A percentile compares a stretch with the other conserved stretches of the same genome.
Evolutionary conservation across 75 land plant genomes (phyloP).

Genomic region (Pinus taeda): DNA sequence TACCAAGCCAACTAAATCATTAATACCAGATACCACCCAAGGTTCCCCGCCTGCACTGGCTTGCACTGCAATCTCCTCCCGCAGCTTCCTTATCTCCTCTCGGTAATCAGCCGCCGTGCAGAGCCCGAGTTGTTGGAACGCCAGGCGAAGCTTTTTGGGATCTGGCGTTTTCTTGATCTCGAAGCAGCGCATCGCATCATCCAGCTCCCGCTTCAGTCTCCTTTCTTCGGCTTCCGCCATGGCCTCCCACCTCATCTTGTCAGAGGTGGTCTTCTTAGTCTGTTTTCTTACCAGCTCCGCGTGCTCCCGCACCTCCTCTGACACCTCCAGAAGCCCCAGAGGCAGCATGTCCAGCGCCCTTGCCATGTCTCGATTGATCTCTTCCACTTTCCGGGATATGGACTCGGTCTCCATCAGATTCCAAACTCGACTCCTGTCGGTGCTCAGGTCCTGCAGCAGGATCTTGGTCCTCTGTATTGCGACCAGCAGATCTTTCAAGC

Average conservation of each 20-base stretch:
- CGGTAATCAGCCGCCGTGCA: constrained; percentile 49
- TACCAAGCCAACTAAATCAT: constrained; percentile 57
- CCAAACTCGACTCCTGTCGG: constrained; percentile 35
- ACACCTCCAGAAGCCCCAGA: neutral
- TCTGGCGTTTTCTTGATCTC: constrained; percentile 48
- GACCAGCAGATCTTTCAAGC: constrained; percentile 51
- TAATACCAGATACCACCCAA: constrained; percentile 25
- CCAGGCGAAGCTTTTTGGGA: constrained; percentile 19
- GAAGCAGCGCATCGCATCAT: constrained; percentile 14
- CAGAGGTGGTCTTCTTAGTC: neutral
- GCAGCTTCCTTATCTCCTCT: constrained; percentile 61
- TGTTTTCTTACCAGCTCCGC: neutral
- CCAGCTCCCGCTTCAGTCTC: constrained; percentile 20
- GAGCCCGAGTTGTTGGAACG: constrained; percentile 49
- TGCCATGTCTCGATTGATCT: constrained; percentile 16
- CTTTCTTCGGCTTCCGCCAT: constrained; percentile 44
- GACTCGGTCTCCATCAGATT: constrained; percentile 39
- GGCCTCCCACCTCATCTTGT: constrained; percentile 15
- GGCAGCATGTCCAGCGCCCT: neutral
- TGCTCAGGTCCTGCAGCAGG: constrained; percentile 41
- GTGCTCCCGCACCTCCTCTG: neutral
- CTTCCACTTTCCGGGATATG: constrained; percentile 50
- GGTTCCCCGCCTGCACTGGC: constrained; percentile 40
- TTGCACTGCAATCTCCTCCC: constrained; percentile 48
- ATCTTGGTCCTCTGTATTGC: constrained; percentile 29